Percentiles rank a stretch among this genome's conserved stretches.
Conservation (phyloP, 495 filamentous ascomycete species). For the Sabuloglossum arenarium region DNA sequence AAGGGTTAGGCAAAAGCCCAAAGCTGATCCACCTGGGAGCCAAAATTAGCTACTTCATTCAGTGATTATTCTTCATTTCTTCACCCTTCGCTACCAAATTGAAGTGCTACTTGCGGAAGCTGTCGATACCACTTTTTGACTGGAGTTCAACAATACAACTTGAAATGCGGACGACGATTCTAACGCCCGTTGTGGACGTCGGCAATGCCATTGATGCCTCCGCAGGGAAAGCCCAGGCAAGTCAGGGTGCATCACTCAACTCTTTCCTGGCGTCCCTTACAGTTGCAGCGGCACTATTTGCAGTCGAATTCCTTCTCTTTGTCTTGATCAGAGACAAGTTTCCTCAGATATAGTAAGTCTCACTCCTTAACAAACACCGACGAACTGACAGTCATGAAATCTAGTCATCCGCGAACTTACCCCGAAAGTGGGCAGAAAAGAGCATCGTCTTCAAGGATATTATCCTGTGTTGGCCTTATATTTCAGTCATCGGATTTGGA, state of each 20-base stretch:
- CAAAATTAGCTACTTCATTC: too few relatives aligned
- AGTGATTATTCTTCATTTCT: too few relatives aligned
- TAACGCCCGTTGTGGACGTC: too few relatives aligned
- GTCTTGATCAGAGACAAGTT: conserved; percentile 56
- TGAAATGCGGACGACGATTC: too few relatives aligned
- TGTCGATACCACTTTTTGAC: too few relatives aligned
- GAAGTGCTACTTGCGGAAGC: too few relatives aligned
- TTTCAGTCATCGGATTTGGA: conserved; percentile 66
- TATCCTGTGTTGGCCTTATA: conserved; percentile 43
- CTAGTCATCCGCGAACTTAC: conserved; percentile 68
- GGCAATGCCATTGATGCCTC: neutral
- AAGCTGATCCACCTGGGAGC: too few relatives aligned
- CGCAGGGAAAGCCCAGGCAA: conserved; percentile 14
- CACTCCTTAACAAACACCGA: neutral
- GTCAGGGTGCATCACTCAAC: conserved; percentile 23
- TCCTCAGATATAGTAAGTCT: conserved; percentile 60
- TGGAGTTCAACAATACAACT: too few relatives aligned
- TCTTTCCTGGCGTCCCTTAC: conserved; percentile 60
- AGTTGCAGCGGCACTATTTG: conserved; percentile 52
- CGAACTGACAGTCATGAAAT: conserved; percentile 8
- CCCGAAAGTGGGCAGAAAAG: conserved; percentile 75
- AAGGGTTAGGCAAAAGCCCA: too few relatives aligned
- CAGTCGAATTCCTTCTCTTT: conserved; percentile 55
- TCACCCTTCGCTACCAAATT: too few relatives aligned
- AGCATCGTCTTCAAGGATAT: conserved; percentile 46